phyloP scores from a whole-genome alignment of 2,329 filamentous ascomycete species.

The Aotearoamyces nothofagi region DNA sequence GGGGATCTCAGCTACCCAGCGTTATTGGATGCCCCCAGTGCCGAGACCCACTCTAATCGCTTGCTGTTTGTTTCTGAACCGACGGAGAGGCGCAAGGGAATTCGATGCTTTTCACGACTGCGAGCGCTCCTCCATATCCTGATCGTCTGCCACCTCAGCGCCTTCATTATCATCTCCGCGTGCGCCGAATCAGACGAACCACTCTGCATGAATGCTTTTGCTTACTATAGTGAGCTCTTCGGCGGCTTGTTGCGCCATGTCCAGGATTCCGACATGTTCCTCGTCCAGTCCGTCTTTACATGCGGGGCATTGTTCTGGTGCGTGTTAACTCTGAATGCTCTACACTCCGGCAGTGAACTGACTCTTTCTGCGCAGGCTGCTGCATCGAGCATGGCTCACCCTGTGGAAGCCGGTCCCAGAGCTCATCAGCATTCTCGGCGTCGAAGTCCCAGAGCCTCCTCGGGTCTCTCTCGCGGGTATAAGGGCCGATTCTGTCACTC shows the following conservation, averaged over 20 bases:
- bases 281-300: constrained; percentile 19
- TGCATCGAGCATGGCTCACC: constrained; percentile 76
- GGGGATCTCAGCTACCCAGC: too few relatives aligned
- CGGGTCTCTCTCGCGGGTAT: constrained; percentile 85
- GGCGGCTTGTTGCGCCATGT: constrained; percentile 19
- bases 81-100: too few relatives aligned
- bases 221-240: constrained; percentile 16
- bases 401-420: constrained; percentile 83
- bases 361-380: constrained; percentile 41
- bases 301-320: constrained; percentile 18
- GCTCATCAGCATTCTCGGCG: constrained; percentile 77
- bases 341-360: too few relatives aligned
- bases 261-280: constrained; percentile 17
- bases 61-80: too few relatives aligned
- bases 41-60: too few relatives aligned
- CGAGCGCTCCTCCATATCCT: constrained; percentile 1
- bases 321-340: too few relatives aligned
- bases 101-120: too few relatives aligned
- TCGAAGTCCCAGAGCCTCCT: constrained; percentile 84
- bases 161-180: not conserved
- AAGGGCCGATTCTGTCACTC: constrained; percentile 68
- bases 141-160: not conserved
- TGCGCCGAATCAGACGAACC: not conserved
- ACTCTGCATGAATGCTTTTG: constrained; percentile 19
- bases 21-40: too few relatives aligned